phyloP scores from a whole-genome alignment of 441 rosid species.

The Raphanus hybrid region DNA sequence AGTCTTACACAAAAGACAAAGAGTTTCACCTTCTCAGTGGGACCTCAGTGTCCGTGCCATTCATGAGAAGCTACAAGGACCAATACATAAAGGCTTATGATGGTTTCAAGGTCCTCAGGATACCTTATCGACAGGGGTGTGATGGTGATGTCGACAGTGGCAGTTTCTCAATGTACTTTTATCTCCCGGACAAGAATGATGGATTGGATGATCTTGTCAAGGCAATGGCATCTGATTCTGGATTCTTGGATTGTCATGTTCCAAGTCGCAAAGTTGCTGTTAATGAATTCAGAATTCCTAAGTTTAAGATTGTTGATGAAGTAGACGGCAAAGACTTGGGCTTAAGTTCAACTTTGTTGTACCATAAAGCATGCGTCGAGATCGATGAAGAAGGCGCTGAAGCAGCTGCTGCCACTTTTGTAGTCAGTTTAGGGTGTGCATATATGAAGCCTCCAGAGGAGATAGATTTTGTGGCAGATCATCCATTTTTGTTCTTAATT shows the following conservation, averaged over 20 bases:
- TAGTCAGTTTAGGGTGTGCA: not conserved
- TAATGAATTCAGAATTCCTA: not conserved
- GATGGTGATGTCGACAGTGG: not conserved
- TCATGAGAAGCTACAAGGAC: not conserved
- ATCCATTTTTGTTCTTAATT: not conserved
- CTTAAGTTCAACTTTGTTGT: too few relatives aligned
- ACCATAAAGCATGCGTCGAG: too few relatives aligned
- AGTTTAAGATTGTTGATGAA: not conserved
- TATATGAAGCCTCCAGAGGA: not conserved
- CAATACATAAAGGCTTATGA: not conserved
- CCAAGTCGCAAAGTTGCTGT: not conserved
- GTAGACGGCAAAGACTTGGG: too few relatives aligned
- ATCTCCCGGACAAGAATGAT: not conserved
- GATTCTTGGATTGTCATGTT: not conserved
- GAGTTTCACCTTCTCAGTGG: conserved; percentile 4
- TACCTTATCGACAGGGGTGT: not conserved
- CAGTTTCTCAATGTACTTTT: not conserved
- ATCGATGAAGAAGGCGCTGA: conserved; percentile 3
- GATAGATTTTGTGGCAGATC: not conserved
- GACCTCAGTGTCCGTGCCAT: not conserved
- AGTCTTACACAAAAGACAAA: not conserved
- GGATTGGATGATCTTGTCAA: not conserved
- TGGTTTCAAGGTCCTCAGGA: conserved; percentile 6
- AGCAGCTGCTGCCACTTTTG: not conserved
- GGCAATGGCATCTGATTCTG: not conserved